Percentiles rank a stretch among this genome's conserved stretches.
Conservation (phyloP, 1,284 basidiomycete species). For the Sparassis latifolia region DNA sequence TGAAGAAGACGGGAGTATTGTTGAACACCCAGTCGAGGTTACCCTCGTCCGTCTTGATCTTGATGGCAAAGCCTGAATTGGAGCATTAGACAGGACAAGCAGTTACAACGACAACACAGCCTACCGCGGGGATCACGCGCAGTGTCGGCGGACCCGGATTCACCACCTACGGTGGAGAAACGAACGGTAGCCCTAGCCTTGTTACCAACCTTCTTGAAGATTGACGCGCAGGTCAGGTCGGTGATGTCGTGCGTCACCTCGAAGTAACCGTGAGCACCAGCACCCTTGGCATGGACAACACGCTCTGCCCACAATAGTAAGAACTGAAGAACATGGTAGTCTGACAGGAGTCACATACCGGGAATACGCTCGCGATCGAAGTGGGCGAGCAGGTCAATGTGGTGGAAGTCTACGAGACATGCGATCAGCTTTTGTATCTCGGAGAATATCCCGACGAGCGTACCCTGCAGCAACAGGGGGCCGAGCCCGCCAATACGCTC, state of each 20-base stretch:
- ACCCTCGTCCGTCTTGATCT: conserved; percentile 85
- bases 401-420: conserved; percentile 69
- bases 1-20: conserved; percentile 89
- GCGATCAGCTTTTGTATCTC: background rate
- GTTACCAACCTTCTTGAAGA: conserved; percentile 70
- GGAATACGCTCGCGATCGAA: conserved; percentile 94
- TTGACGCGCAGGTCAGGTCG: conserved; percentile 70
- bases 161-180: conserved; percentile 87
- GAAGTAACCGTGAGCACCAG: conserved; percentile 91
- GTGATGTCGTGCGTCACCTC: conserved; percentile 79
- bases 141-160: conserved; percentile 83
- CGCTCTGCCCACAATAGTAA: conserved; percentile 26
- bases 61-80: conserved; percentile 69
- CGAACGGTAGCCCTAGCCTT: conserved; percentile 70
- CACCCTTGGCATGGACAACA: conserved; percentile 75
- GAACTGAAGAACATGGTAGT: conserved; percentile 3
- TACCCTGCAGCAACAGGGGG: conserved; percentile 82
- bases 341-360: conserved; percentile 25
- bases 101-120: background rate
- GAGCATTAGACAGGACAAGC: background rate
- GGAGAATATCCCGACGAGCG: conserved; percentile 13
- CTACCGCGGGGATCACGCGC: conserved; percentile 82
- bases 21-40: conserved; percentile 91
- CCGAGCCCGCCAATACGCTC: conserved; percentile 74
- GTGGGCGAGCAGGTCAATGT: conserved; percentile 84